Evolutionary conservation across 345 rosid species (phyloP), one percentile per base, ranked within the genome.

Genomic region (Salix udensis): DNA sequence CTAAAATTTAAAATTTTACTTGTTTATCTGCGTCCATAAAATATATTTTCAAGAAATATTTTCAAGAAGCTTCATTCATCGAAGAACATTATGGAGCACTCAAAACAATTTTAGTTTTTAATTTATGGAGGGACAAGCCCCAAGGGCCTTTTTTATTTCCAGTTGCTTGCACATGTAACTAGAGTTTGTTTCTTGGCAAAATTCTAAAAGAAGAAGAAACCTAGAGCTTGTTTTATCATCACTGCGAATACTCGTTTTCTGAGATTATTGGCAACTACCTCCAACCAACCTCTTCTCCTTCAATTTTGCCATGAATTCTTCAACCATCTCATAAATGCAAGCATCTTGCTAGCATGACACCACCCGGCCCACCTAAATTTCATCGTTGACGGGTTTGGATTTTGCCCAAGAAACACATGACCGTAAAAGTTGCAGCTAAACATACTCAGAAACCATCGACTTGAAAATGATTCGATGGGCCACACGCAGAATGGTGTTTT

Each of bases 251-350:
- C 44, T 40, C 0, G 14, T 40, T 40, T 40, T 40, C 44, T 40
- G 72, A 60, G 28, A 68, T 76, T 0, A 73, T 70, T 39, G 83
- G 68, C 31, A 34, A 62, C 80, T 2, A 2, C 34, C 62, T 60
- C 60, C 81, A 42, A 55, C 80, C 73, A 9, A 34, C 68, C 36
- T 37, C 26, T 53, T 5, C 37, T 31, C 64, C 79, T 53, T 69
- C 55, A 76, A 80, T 77, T 68, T 75, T 26, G 83, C 79, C 65
- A 65, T 77, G 34, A 82, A 72, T 79, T 14, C 12, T 42, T 66
- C 87, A 84, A 76, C 85, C 9, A 71, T 3, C 30, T 62, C 77
- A 58, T 79, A 30, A 78, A 80, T 76, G n/a, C 52, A 67, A 2
- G 4, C 15, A 14, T 11, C n/a, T 11, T 14, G 3, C 10, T 0